Evolutionary conservation across 192 early-diverging fungal species (phyloP).

Genomic region (Podila verticillata): DNA sequence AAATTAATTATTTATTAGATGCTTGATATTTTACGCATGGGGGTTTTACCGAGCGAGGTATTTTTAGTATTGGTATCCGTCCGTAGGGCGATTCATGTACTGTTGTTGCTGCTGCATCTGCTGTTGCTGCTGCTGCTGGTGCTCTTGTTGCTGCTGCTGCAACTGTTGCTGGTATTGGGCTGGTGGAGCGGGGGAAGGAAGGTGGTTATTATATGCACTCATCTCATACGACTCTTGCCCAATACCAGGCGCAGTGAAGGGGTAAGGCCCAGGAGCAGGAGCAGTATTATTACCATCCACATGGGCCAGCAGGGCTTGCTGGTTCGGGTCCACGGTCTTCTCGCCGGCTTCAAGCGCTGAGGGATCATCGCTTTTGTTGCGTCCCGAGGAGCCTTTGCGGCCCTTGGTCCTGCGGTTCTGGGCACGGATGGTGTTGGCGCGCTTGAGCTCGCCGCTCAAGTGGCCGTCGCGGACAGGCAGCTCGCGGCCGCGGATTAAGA

Average conservation of each 20-base stretch:
- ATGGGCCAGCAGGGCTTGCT: constrained; percentile 12
- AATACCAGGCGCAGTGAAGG: constrained; percentile 7
- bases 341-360: constrained; percentile 15
- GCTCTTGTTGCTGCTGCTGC: constrained; percentile 16
- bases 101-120: constrained; percentile 14
- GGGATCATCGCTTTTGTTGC: neutral
- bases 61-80: constrained; percentile 29
- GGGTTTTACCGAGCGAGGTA: neutral
- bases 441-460: constrained; percentile 24
- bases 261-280: neutral
- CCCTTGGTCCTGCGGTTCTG: neutral
- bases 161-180: constrained; percentile 21
- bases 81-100: constrained; percentile 10
- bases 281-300: constrained; percentile 16
- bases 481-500: constrained; percentile 18
- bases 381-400: constrained; percentile 1
- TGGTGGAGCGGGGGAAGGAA: neutral
- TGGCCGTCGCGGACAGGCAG: constrained; percentile 31
- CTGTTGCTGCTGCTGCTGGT: constrained; percentile 11
- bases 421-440: constrained; percentile 29
- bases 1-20: too few species aligned
- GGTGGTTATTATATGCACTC: neutral
- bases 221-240: constrained; percentile 22
- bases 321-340: constrained; percentile 2
- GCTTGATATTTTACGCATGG: too few species aligned